Conservation (phyloP, 163 green algal species). For the Chlamydomonas reinhardtii region DNA sequence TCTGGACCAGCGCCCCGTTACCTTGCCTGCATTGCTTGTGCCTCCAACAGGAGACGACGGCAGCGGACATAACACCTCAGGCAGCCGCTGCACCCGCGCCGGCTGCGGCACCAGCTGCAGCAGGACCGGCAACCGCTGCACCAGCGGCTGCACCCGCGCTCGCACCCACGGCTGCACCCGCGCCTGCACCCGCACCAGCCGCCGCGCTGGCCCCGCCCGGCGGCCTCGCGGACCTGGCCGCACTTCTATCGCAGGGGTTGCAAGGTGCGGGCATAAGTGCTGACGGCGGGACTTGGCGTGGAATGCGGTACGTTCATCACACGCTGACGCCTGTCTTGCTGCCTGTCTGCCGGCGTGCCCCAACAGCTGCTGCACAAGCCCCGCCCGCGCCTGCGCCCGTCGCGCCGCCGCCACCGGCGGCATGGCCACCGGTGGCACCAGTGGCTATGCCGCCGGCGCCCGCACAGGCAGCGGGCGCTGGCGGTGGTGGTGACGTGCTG, state of each 20-base stretch:
- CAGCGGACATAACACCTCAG: not conserved
- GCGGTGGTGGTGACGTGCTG: not conserved
- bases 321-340: too few species aligned
- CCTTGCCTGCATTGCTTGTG: too few species aligned
- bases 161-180: not conserved
- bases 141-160: not conserved
- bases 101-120: not conserved
- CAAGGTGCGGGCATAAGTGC: not conserved
- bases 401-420: too few species aligned
- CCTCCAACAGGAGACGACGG: constrained; percentile 6
- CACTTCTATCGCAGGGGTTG: constrained; percentile 8
- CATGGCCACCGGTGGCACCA: too few species aligned
- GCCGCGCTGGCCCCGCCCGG: not conserved
- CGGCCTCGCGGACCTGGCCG: constrained; percentile 3
- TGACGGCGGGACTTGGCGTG: not conserved
- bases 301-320: not conserved
- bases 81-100: not conserved
- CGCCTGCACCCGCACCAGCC: not conserved
- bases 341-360: too few species aligned
- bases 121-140: not conserved
- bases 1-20: too few species aligned
- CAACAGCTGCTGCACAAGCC: not conserved
- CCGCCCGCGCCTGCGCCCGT: too few species aligned
- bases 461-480: not conserved
- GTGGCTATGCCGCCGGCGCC: not conserved